These are phyloP conservation scores for Dunaliella salina DNA, from an alignment of 163 green algal species.

Conservation along the genomic window DNA sequence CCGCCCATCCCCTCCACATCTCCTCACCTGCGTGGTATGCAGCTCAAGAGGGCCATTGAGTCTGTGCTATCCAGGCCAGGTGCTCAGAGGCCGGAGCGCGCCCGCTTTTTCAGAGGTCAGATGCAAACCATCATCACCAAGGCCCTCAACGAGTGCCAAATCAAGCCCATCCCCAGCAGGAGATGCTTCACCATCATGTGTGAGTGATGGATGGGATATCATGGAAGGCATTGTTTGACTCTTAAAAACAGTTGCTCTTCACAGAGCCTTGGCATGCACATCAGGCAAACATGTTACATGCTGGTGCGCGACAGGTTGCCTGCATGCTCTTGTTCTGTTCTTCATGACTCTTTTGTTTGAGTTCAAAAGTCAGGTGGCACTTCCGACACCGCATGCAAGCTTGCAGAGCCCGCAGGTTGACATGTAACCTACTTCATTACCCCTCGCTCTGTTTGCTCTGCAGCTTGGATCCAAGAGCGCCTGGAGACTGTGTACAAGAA, in stretches of 20 bases:
- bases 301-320: no score
- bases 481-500: constrained; percentile 82
- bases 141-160: constrained; percentile 79
- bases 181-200: constrained; percentile 87
- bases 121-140: constrained; percentile 97
- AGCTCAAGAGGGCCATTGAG: constrained; percentile 72
- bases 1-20: no score
- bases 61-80: constrained; percentile 67
- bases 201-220: constrained; percentile 42
- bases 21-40: no score
- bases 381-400: no score
- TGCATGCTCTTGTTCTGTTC: background rate
- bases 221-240: no score
- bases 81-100: constrained; percentile 61
- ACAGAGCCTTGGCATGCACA: background rate
- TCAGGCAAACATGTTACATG: background rate
- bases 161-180: constrained; percentile 83
- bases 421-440: no score
- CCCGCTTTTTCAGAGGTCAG: constrained; percentile 84
- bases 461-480: constrained; percentile 80
- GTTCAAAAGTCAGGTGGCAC: no score
- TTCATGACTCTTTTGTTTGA: no score
- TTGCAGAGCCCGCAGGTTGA: no score
- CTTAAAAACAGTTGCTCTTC: background rate
- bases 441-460: no score